phyloP scores from a whole-genome alignment of 768 basidiomycete genomes.

The Pleurotus platypus region DNA sequence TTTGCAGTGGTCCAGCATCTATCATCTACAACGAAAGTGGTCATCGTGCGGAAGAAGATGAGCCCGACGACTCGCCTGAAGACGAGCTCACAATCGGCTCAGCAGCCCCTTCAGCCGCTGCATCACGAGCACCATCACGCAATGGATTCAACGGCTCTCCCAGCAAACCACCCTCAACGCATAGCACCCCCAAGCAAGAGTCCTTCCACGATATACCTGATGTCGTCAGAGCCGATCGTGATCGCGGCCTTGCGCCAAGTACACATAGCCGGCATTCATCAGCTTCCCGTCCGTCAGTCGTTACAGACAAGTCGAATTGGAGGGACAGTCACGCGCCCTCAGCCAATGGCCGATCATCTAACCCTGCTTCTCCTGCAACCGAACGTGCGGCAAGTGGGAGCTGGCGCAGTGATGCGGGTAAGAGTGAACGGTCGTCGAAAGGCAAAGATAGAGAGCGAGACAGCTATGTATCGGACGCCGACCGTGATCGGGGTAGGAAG shows the following conservation, averaged over 20 bases:
- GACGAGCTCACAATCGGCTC: conserved; percentile 49
- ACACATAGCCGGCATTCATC: conserved; percentile 2
- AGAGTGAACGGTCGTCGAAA: conserved; percentile 15
- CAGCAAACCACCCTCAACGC: conserved; percentile 20
- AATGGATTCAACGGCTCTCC: conserved; percentile 14
- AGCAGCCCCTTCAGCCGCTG: conserved; percentile 36
- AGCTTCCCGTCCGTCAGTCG: not conserved
- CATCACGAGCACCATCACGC: conserved; percentile 54
- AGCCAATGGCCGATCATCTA: conserved; percentile 11
- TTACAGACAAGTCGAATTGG: conserved; percentile 1
- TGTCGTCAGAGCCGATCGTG: conserved; percentile 5
- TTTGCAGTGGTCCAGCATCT: conserved; percentile 67
- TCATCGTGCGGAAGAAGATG: conserved; percentile 70
- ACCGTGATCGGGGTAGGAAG: conserved; percentile 16
- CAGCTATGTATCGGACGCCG: conserved; percentile 15
- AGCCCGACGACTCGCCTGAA: conserved; percentile 60
- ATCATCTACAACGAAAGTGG: conserved; percentile 83
- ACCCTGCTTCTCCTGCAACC: conserved; percentile 12
- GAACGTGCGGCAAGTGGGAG: conserved; percentile 14
- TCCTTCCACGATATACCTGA: conserved; percentile 1
- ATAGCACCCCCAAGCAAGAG: conserved; percentile 13
- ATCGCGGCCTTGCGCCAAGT: not conserved
- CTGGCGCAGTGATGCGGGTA: conserved; percentile 15
- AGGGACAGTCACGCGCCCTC: not conserved
- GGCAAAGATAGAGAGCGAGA: conserved; percentile 23